Base-by-base conservation (phyloP, 345 rosid genomes). In the Geranium brycei region DNA sequence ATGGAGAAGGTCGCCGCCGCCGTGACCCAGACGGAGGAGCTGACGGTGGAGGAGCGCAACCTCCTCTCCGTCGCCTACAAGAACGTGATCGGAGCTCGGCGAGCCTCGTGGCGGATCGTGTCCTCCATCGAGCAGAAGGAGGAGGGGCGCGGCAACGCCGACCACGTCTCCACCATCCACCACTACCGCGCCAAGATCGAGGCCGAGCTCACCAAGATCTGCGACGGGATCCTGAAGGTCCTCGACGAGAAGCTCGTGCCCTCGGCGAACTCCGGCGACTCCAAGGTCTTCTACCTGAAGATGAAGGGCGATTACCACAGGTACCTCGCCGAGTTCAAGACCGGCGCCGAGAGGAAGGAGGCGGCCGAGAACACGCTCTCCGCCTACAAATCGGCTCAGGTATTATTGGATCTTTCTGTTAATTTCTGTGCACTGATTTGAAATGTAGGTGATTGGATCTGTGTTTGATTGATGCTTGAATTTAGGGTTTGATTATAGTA, bases 231-330 rank as follows among this genome's bases (percentile, higher is more conserved):
- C 51, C 62, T 73, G 57, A 73, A 23, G 72, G 23, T 73, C 53
- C 62, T 73, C 62, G 80, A 77, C 60, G 64, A 70, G 17, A 66
- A 62, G 59, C 67, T 77, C 47, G 59, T 73, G 10, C 77, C 80
- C 0, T 73, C 80, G n/a, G 80, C 77, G 1, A 11, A 58, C 1
- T 60, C 67, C n/a, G 61, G 68, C 55, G 80, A 77, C 17, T 77
- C 80, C 5, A 73, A 73, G 67, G 80, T 77, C 19, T 77, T 77
- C 58, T 77, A 73, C 23, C 58, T 67, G 60, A 77, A 77, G 73
- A 77, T 77, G 75, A 77, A 73, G 60, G 80, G 80, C 3, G 77
- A 77, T 62, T 72, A 76, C 58, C 72, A 76, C 19, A 60, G 80
- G 17, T 76, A 76, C 64, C 17, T 76, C 64, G 80, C 80, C 4